Evolutionary conservation across 2,329 filamentous ascomycete genomes (phyloP).

Genomic region (Lecanosticta acicola): DNA sequence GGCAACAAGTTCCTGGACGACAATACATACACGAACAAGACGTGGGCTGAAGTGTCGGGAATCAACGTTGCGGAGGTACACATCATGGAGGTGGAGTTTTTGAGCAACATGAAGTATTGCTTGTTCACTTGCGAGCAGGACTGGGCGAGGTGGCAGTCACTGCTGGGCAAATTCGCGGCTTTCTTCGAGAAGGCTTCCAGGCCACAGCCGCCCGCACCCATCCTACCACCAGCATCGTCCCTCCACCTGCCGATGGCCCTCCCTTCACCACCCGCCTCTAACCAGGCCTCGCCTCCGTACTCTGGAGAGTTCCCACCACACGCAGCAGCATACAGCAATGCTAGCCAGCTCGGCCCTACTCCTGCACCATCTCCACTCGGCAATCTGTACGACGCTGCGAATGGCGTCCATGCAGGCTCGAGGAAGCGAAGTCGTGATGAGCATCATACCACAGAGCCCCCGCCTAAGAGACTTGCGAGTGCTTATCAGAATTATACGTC

Average conservation of each 20-base stretch:
- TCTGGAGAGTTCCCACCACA: constrained; percentile 26
- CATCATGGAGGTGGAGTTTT: constrained; percentile 99
- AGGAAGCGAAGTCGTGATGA: constrained; percentile 58
- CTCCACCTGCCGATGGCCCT: constrained; percentile 42
- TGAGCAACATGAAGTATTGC: constrained; percentile 97
- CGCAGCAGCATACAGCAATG: constrained; percentile 39
- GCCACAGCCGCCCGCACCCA: constrained; percentile 35
- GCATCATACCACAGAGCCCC: constrained; percentile 47
- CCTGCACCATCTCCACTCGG: constrained; percentile 41
- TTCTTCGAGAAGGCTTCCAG: constrained; percentile 68
- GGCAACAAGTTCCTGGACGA: constrained; percentile 98
- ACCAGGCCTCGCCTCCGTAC: constrained; percentile 48
- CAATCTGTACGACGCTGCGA: constrained; percentile 33
- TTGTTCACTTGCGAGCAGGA: constrained; percentile 78
- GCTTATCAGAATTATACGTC: constrained; percentile 25
- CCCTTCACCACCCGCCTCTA: constrained; percentile 48
- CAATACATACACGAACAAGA: constrained; percentile 99
- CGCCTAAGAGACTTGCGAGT: constrained; percentile 46
- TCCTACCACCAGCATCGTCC: constrained; percentile 46
- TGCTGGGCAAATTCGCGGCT: constrained; percentile 73
- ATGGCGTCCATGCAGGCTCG: constrained; percentile 20
- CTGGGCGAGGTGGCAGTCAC: constrained; percentile 82
- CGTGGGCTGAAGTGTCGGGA: constrained; percentile 95
- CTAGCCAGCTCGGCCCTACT: constrained; percentile 34
- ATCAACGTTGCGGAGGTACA: constrained; percentile 94